phyloP scores from a whole-genome alignment of 495 filamentous ascomycete species.

The Penicillium pulvis region DNA sequence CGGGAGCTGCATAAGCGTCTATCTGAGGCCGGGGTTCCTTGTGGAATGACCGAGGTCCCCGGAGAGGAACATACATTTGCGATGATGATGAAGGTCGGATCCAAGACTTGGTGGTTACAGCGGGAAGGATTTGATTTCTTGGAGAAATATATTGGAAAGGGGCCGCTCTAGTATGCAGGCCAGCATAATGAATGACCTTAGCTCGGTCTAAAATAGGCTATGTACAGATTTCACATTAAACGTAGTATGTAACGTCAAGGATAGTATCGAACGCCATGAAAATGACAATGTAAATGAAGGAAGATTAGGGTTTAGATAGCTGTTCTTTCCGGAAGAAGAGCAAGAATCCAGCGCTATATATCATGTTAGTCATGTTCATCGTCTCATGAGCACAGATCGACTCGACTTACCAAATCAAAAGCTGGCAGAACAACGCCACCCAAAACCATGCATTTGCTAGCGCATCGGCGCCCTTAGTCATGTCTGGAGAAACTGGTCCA shows the following conservation, averaged over 20 bases:
- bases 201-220: background rate
- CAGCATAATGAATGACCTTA: background rate
- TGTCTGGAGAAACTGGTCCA: slow-evolving; percentile 46
- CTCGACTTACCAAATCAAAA: slow-evolving; percentile 56
- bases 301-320: slow-evolving; percentile 14
- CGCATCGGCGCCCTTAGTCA: slow-evolving; percentile 40
- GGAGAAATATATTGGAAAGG: slow-evolving; percentile 31
- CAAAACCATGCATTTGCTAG: slow-evolving; percentile 65
- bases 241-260: background rate
- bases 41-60: slow-evolving; percentile 38
- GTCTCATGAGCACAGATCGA: background rate
- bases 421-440: slow-evolving; percentile 61
- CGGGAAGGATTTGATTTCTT: slow-evolving; percentile 41
- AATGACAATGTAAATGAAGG: background rate
- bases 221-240: background rate
- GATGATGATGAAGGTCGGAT: slow-evolving; percentile 37
- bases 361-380: slow-evolving; percentile 10
- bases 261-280: background rate
- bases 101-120: slow-evolving; percentile 38
- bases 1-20: slow-evolving; percentile 22
- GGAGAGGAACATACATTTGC: slow-evolving; percentile 42
- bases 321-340: slow-evolving; percentile 55
- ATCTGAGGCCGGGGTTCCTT: slow-evolving; percentile 23
- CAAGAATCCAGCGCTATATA: slow-evolving; percentile 57
- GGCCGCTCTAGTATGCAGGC: slow-evolving; percentile 8